Evolutionary conservation across 116 monocot genomes (phyloP).

Genomic region (Iris pallida): DNA sequence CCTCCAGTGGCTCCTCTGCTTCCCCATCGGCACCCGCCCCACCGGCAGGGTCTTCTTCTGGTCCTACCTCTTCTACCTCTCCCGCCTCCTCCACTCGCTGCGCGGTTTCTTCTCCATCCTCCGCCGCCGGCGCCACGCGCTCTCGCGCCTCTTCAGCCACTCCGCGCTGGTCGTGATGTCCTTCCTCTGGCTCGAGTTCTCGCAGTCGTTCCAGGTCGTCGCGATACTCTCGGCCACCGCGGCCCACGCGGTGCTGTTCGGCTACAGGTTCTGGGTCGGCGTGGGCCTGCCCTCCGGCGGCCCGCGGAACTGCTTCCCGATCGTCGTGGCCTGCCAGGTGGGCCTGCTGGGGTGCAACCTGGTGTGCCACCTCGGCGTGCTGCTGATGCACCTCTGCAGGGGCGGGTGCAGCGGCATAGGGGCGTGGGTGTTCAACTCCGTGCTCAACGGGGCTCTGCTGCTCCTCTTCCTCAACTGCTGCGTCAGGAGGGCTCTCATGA

Average conservation of each 20-base stretch:
- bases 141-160: conserved; percentile 33
- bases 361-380: conserved; percentile 54
- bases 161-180: conserved; percentile 50
- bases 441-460: conserved; percentile 46
- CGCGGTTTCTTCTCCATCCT: conserved; percentile 60
- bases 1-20: conserved; percentile 86
- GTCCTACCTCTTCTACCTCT: conserved; percentile 82
- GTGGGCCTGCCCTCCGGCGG: conserved; percentile 22
- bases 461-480: conserved; percentile 41
- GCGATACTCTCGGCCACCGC: conserved; percentile 57
- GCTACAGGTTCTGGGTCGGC: conserved; percentile 30
- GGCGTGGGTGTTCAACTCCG: conserved; percentile 58
- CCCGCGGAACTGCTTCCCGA: conserved; percentile 5
- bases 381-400: conserved; percentile 45
- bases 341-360: conserved; percentile 46
- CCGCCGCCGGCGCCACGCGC: conserved; percentile 25
- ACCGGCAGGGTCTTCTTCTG: conserved; percentile 89
- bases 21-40: conserved; percentile 80
- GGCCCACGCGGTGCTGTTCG: conserved; percentile 30
- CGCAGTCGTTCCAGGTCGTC: conserved; percentile 79
- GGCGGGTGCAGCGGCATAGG: conserved; percentile 68
- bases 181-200: conserved; percentile 89
- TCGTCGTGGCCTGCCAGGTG: conserved; percentile 39
- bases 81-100: conserved; percentile 64
- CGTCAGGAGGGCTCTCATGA: conserved; percentile 16